Percentiles rank a stretch among this genome's conserved stretches.
Conservation (phyloP, 2,329 filamentous ascomycete species). For the Scolecobasidium constrictum region DNA sequence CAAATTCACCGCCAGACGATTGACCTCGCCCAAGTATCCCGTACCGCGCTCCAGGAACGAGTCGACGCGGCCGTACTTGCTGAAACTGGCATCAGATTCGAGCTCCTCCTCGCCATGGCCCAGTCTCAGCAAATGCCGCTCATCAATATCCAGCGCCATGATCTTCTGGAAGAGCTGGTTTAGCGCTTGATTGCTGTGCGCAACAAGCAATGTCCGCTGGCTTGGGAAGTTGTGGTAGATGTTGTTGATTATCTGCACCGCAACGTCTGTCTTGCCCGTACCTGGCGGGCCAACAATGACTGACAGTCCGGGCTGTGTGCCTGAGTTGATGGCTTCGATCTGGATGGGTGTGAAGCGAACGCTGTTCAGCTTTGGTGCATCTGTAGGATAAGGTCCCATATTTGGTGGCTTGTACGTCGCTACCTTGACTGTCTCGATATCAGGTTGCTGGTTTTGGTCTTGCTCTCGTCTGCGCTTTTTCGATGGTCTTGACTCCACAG, state of each 20-base stretch:
- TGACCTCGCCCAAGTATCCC: conserved; percentile 69
- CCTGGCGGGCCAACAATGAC: conserved; percentile 91
- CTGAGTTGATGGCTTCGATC: conserved; percentile 84
- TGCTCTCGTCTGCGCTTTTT: conserved; percentile 82
- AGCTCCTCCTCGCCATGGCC: conserved; percentile 95
- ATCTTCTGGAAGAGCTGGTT: conserved; percentile 99
- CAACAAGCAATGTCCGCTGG: conserved; percentile 83
- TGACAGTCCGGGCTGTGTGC: conserved; percentile 86
- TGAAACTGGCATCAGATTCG: conserved; percentile 74
- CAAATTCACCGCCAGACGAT: conserved; percentile 74
- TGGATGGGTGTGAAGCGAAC: conserved; percentile 87
- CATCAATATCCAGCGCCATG: conserved; percentile 88
- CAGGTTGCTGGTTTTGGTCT: conserved; percentile 53
- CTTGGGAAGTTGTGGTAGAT: conserved; percentile 96
- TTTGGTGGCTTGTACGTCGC: conserved; percentile 86
- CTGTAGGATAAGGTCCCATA: conserved; percentile 77
- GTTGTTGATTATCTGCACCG: conserved; percentile 96
- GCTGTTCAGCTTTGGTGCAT: conserved; percentile 69
- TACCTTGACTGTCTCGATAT: conserved; percentile 62
- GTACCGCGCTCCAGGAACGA: conserved; percentile 86
- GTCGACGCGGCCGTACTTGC: conserved; percentile 89
- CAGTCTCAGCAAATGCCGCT: conserved; percentile 80
- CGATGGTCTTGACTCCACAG: conserved; percentile 44
- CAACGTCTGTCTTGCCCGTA: conserved; percentile 98
- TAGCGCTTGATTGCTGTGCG: conserved; percentile 94